phyloP scores from a whole-genome alignment of 306 rosid species.

The Rubus parviflorus region DNA sequence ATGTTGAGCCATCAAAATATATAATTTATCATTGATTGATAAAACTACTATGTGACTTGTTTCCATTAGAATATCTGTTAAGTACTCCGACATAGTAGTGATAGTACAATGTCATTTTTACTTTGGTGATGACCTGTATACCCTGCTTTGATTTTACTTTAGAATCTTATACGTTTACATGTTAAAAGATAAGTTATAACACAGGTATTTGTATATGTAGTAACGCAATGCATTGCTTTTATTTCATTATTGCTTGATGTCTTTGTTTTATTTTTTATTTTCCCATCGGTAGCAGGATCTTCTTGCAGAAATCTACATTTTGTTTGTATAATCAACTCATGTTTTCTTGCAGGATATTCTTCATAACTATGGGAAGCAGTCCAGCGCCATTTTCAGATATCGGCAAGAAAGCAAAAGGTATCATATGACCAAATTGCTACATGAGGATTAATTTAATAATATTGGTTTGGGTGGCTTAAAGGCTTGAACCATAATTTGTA shows the following conservation, averaged over 20 bases:
- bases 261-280: neutral
- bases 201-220: neutral
- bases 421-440: constrained; percentile 2
- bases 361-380: constrained; percentile 63
- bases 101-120: neutral
- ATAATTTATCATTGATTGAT: neutral
- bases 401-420: constrained; percentile 90
- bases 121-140: neutral
- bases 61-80: neutral
- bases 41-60: neutral
- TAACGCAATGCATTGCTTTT: neutral
- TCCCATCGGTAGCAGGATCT: neutral
- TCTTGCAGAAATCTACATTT: neutral
- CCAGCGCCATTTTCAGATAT: constrained; percentile 88
- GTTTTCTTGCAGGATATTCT: constrained; percentile 9
- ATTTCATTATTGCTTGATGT: neutral
- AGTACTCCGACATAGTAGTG: neutral
- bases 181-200: neutral
- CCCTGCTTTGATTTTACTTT: neutral
- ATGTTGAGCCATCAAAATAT: neutral
- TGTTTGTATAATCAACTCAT: neutral
- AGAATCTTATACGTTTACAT: neutral
- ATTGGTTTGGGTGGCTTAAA: neutral
- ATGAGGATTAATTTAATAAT: neutral
- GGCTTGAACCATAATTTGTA: neutral